phyloP scores from a whole-genome alignment of 352 stramenopile species.

The Pythium utonaiense region DNA sequence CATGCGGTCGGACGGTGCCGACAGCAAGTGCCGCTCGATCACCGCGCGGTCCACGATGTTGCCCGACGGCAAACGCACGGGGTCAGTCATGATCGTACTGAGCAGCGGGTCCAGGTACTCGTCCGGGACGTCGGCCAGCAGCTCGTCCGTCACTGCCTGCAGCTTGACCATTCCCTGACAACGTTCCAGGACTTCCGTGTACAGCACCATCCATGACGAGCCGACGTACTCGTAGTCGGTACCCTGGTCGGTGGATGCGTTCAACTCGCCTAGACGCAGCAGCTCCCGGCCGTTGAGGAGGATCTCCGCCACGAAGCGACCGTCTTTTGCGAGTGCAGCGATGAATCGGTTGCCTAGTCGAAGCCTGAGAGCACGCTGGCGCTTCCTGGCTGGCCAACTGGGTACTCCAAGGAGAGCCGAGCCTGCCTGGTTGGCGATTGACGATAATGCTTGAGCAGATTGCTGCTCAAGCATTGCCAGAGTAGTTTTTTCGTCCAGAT shows the following conservation, averaged over 20 bases:
- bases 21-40: constrained; percentile 95
- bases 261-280: constrained; percentile 19
- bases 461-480: constrained; percentile 61
- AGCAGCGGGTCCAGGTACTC: constrained; percentile 95
- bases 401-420: not conserved
- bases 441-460: constrained; percentile 24
- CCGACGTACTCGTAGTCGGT: constrained; percentile 44
- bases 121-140: constrained; percentile 90
- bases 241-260: not conserved
- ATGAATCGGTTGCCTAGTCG: constrained; percentile 45
- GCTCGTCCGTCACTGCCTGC: constrained; percentile 61
- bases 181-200: constrained; percentile 37
- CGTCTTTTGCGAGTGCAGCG: constrained; percentile 58
- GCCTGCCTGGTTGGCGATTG: not conserved
- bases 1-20: constrained; percentile 63
- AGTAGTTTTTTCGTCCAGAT: constrained; percentile 58
- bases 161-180: constrained; percentile 67
- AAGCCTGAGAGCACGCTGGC: constrained; percentile 3
- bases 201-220: constrained; percentile 48
- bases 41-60: constrained; percentile 91
- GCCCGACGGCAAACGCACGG: constrained; percentile 90
- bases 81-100: constrained; percentile 94
- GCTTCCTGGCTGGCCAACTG: constrained; percentile 12
- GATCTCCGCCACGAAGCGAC: constrained; percentile 51
- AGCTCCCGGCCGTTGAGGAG: constrained; percentile 43